Base-by-base conservation (phyloP, 139 green algal species). In the Haematococcus sp. region DNA sequence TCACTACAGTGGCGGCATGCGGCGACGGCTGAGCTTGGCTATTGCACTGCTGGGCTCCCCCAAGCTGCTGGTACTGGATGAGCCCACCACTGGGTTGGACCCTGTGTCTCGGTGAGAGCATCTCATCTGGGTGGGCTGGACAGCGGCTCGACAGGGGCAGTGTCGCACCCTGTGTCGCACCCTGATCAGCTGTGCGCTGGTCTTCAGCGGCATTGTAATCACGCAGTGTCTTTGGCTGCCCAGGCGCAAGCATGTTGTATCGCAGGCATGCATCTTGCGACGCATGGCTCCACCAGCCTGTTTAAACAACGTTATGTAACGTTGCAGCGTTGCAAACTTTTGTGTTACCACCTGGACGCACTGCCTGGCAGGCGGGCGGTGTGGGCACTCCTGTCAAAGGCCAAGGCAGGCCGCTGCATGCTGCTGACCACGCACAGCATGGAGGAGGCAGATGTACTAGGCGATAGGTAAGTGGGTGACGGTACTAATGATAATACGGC, bases 21-120 rank as follows among this genome's bases (percentile, higher is more conserved):
- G 84, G 52, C 85, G 92, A 13, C 83, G 91, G 19, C 81, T 97
- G 13, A 91, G 78, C 30, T 84, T 97, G 40, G 95, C 95, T 4
- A 88, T 96, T 23, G 89, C 94, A 0, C 82, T 98, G 27, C 86
- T 98, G 46, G 94, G 95, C 3, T 81, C 93, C 77, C 95, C 94
- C 1, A 76, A 84, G 44, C 63, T 98, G 23, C 64, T 84, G 28
- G 60, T 67, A 1, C 64, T 99, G 60, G 95, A 99, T 78, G 95
- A 99, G 76, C 95, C 95, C 17, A 98, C 92, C 5, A 96, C 90
- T n/a, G 92, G 93, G 35, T 91, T 95, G 90, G 89, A 97, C 73
- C 93, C 92, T 23, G 75, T 88, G n/a, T 83, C 81, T 23, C 70
- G 81, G 76, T 84, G n/a, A n/a, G n/a, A n/a, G n/a, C n/a, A n/a